These are phyloP conservation scores for Beauveria australis DNA, from an alignment of 2,329 filamentous ascomycete genomes.

Conservation along the genomic window DNA sequence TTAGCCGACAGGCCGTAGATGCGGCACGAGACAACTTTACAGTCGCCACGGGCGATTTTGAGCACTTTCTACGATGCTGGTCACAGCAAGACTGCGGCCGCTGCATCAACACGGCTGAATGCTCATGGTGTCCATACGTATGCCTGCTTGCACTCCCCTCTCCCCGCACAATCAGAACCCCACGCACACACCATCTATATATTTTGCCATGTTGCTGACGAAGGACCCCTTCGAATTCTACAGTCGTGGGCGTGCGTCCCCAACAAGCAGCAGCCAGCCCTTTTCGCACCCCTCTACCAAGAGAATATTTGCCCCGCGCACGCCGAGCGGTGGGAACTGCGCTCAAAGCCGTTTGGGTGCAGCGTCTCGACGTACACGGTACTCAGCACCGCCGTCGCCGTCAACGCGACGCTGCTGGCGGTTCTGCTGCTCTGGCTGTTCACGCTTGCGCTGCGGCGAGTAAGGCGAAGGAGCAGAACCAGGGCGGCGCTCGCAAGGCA, in stretches of 20 bases:
- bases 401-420: constrained; percentile 21
- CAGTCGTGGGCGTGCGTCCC: constrained; percentile 48
- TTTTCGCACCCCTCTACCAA: constrained; percentile 43
- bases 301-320: constrained; percentile 44
- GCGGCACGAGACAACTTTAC: constrained; percentile 23
- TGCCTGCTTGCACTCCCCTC: constrained; percentile 14
- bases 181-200: no score
- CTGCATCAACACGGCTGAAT: constrained; percentile 36
- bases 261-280: constrained; percentile 34
- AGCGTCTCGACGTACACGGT: constrained; percentile 27
- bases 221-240: neutral
- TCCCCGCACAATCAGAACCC: neutral
- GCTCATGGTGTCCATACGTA: constrained; percentile 48
- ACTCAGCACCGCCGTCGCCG: constrained; percentile 20
- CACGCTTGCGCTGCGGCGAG: neutral
- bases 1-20: constrained; percentile 3
- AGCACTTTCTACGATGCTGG: constrained; percentile 44
- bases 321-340: constrained; percentile 32
- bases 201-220: neutral
- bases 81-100: constrained; percentile 36
- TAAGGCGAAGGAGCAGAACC: neutral
- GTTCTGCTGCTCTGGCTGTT: constrained; percentile 18
- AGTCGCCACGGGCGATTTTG: constrained; percentile 20
- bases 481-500: neutral
- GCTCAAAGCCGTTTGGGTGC: constrained; percentile 28